A percentile compares a stretch with the other conserved stretches of the same genome.
Conservation (phyloP, 2,329 filamentous ascomycete species). For the Lecanicillium sp. region DNA sequence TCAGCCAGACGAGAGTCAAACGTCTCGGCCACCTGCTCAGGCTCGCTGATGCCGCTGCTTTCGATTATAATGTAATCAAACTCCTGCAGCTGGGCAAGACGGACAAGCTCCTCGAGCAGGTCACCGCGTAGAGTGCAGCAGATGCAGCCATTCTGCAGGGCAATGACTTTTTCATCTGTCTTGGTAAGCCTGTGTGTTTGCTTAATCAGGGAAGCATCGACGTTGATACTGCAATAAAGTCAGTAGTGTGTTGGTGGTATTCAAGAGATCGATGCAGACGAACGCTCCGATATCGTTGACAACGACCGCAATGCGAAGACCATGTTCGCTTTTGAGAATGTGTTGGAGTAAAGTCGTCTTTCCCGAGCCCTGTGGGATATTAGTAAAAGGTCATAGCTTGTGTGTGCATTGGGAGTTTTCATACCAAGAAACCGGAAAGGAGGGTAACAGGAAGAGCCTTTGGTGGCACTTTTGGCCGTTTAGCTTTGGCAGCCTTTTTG, state of each 20-base stretch:
- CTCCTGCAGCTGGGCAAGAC: conserved; percentile 48
- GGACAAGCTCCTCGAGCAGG: conserved; percentile 59
- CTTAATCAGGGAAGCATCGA: conserved; percentile 55
- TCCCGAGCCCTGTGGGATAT: conserved; percentile 46
- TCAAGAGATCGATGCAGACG: conserved; percentile 14
- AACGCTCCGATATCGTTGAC: conserved; percentile 63
- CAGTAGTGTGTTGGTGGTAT: background rate
- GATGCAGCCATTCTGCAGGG: conserved; percentile 66
- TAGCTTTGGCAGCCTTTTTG: conserved; percentile 7
- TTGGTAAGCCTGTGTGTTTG: conserved; percentile 46
- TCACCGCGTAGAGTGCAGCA: conserved; percentile 69
- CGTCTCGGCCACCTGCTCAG: conserved; percentile 66
- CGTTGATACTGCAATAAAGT: conserved; percentile 41
- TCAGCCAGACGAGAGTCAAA: conserved; percentile 52
- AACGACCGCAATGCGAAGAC: conserved; percentile 60
- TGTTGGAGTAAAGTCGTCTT: conserved; percentile 65
- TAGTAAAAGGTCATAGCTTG: background rate
- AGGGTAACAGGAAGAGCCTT: conserved; percentile 47
- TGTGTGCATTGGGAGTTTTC: conserved; percentile 2
- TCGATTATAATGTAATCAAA: conserved; percentile 69
- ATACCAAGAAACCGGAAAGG: conserved; percentile 50
- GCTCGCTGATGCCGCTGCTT: conserved; percentile 64
- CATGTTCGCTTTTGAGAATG: conserved; percentile 59
- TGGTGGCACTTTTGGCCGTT: conserved; percentile 7
- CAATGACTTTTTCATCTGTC: conserved; percentile 56